Percentiles rank a stretch among this genome's conserved stretches.
Evolutionary conservation across 1,139 yeast genomes (phyloP).

Genomic region (Candida pseudoviswanathii): DNA sequence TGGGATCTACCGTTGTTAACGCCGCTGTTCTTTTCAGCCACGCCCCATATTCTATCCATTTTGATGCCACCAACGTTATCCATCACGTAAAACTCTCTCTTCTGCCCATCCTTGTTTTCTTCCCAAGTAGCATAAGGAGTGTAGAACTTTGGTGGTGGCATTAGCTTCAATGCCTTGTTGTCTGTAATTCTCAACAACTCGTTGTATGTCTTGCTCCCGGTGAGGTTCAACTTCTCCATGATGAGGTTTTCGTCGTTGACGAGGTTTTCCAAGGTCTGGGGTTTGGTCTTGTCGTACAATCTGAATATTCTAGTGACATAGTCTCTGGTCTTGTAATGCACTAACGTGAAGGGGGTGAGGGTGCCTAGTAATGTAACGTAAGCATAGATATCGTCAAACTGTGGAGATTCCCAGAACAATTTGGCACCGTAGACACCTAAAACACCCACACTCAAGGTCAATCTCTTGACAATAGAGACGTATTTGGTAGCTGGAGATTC

Average conservation of each 20-base stretch:
- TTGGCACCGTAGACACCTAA: conserved; percentile 59
- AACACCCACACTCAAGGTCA: conserved; percentile 56
- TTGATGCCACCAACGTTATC: conserved; percentile 80
- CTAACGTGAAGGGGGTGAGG: conserved; percentile 49
- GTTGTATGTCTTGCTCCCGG: conserved; percentile 70
- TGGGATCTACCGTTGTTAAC: conserved; percentile 63
- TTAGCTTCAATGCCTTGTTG: conserved; percentile 44
- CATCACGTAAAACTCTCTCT: conserved; percentile 55
- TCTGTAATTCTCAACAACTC: conserved; percentile 55
- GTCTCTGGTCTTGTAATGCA: conserved; percentile 61
- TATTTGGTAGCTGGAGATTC: conserved; percentile 58
- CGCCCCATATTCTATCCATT: conserved; percentile 86
- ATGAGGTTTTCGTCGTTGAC: conserved; percentile 62
- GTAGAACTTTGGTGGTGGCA: conserved; percentile 25
- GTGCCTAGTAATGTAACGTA: conserved; percentile 40
- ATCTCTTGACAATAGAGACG: conserved; percentile 55
- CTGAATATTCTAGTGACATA: conserved; percentile 75
- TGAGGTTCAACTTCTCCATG: conserved; percentile 66
- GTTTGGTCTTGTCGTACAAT: conserved; percentile 60
- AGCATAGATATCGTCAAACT: conserved; percentile 59
- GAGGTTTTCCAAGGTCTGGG: conserved; percentile 68
- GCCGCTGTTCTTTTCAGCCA: conserved; percentile 66
- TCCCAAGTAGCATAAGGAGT: conserved; percentile 65
- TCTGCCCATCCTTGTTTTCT: conserved; percentile 40
- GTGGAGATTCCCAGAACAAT: conserved; percentile 55